These are phyloP conservation scores for Verticillium nonalfalfae DNA, from an alignment of 2,329 filamentous ascomycete species.

Conservation along the genomic window DNA sequence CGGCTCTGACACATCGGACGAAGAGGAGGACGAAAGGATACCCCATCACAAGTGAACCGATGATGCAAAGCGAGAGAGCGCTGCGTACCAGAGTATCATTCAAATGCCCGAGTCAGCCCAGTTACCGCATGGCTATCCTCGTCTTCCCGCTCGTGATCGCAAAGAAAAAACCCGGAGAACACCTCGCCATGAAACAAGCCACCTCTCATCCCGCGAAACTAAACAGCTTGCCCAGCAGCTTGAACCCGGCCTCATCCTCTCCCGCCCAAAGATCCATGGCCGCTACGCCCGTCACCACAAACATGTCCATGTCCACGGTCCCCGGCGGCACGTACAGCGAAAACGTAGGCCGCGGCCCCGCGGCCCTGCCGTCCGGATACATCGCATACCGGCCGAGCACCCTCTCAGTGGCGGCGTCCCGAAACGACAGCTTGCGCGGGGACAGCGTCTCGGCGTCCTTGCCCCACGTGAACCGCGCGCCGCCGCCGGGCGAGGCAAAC, in stretches of 20 bases:
- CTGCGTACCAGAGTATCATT: not conserved
- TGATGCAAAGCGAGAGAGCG: not conserved
- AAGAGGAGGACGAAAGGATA: not conserved
- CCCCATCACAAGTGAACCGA: not conserved
- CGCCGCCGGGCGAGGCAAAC: not conserved
- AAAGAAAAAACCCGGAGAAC: no score
- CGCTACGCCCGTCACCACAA: slow-evolving; percentile 5
- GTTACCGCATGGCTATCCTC: no score
- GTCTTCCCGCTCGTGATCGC: no score
- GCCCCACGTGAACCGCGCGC: slow-evolving; percentile 2
- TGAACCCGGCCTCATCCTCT: slow-evolving; percentile 2
- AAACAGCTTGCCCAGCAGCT: not conserved
- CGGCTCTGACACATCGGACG: not conserved
- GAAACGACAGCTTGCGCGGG: slow-evolving; percentile 1
- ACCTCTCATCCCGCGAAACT: not conserved
- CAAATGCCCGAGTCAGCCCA: no score
- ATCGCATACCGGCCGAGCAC: slow-evolving; percentile 2
- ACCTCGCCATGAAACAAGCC: not conserved
- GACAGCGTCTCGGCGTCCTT: slow-evolving; percentile 1
- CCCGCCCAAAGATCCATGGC: slow-evolving; percentile 2
- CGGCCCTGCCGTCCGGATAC: slow-evolving; percentile 2
- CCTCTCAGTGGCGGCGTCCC: slow-evolving; percentile 1
- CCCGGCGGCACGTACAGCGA: slow-evolving; percentile 6
- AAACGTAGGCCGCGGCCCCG: slow-evolving; percentile 3
- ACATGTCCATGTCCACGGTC: slow-evolving; percentile 9